Percentiles rank a stretch among this genome's conserved stretches.
Conservation (phyloP, 176 grass and related monocot genomes). For the Carex kokanica region DNA sequence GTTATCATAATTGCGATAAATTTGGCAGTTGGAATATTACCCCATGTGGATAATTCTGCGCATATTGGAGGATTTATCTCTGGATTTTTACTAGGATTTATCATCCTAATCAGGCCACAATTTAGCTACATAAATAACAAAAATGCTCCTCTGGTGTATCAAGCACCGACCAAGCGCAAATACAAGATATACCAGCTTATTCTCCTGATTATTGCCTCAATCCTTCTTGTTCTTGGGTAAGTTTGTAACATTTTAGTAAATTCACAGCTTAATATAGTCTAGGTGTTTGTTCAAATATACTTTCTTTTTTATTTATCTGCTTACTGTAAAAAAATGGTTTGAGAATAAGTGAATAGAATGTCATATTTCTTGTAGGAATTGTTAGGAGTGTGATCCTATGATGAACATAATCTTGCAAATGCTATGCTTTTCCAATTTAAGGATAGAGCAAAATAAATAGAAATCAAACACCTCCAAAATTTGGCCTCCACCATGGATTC, state of each 20-base stretch:
- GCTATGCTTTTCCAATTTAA: background rate
- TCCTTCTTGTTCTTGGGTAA: conserved; percentile 57
- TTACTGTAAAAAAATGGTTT: background rate
- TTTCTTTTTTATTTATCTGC: background rate
- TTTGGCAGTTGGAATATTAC: conserved; percentile 78
- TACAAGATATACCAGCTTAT: conserved; percentile 82
- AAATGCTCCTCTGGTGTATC: conserved; percentile 58
- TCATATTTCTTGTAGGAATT: background rate
- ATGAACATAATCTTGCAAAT: background rate
- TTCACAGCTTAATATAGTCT: background rate
- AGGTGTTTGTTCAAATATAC: background rate
- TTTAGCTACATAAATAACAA: conserved; percentile 76
- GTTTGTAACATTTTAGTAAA: background rate
- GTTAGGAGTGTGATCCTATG: background rate
- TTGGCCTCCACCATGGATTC: background rate
- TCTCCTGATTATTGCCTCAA: conserved; percentile 46
- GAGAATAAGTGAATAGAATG: background rate
- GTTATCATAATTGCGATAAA: conserved; percentile 72
- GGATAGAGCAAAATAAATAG: background rate
- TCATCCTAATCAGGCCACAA: conserved; percentile 78
- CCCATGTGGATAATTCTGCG: conserved; percentile 90
- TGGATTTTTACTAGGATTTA: conserved; percentile 89
- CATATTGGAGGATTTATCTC: conserved; percentile 89
- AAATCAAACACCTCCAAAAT: background rate
- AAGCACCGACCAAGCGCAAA: conserved; percentile 50